Evolutionary conservation across 2,329 filamentous ascomycete species (phyloP).

Genomic region (Berkeleyomyces rouxiae): DNA sequence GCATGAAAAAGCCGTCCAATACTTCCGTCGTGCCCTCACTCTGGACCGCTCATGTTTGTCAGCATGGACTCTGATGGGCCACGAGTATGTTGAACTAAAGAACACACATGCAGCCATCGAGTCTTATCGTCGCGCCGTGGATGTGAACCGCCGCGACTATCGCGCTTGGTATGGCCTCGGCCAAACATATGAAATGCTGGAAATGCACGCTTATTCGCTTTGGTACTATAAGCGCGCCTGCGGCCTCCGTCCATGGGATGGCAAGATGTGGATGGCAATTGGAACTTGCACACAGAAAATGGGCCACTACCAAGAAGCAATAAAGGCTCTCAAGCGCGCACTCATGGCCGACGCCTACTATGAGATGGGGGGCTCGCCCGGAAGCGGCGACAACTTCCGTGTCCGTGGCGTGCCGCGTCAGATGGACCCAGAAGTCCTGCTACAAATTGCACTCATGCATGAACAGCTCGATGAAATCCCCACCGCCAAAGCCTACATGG

Average conservation of each 20-base stretch:
- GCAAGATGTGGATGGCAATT: constrained; percentile 98
- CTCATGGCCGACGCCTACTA: constrained; percentile 78
- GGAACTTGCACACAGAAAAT: constrained; percentile 85
- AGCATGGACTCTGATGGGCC: constrained; percentile 96
- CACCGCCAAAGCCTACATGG: constrained; percentile 87
- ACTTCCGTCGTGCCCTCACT: constrained; percentile 83
- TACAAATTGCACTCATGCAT: constrained; percentile 81
- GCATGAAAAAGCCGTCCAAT: constrained; percentile 95
- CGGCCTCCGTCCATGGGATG: constrained; percentile 82
- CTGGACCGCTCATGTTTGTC: constrained; percentile 81
- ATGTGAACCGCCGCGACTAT: constrained; percentile 91
- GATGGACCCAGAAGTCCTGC: constrained; percentile 77
- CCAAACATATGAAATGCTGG: constrained; percentile 91
- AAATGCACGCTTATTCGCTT: constrained; percentile 93
- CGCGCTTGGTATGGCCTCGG: constrained; percentile 95
- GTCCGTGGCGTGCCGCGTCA: constrained; percentile 36
- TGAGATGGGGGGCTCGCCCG: constrained; percentile 38
- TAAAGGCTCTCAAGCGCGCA: constrained; percentile 87
- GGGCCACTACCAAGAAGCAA: constrained; percentile 71
- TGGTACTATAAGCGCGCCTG: constrained; percentile 98
- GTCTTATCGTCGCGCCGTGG: constrained; percentile 85
- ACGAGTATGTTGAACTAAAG: constrained; percentile 96
- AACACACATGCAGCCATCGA: constrained; percentile 97
- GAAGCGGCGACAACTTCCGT: constrained; percentile 25
- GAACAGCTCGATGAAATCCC: constrained; percentile 61